Percentiles rank a stretch among this genome's conserved stretches.
phyloP scores from a whole-genome alignment of 306 rosid genomes.

The Sicyos baderoa region DNA sequence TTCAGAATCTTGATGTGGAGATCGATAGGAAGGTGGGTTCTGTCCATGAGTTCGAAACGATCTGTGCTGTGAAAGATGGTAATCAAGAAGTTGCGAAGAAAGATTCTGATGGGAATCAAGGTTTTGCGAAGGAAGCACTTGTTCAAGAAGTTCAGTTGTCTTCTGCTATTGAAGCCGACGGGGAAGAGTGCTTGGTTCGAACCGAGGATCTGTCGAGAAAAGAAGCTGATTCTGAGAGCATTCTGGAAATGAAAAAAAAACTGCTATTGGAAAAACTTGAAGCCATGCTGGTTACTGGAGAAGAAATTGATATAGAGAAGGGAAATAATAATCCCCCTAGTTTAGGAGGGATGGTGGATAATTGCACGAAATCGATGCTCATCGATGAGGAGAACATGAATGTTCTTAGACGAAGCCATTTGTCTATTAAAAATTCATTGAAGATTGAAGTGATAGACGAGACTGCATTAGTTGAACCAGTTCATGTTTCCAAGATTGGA shows the following conservation, averaged over 20 bases:
- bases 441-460: slow-evolving; percentile 70
- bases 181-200: background rate
- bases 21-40: slow-evolving; percentile 6
- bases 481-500: slow-evolving; percentile 17
- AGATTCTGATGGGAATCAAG: slow-evolving; percentile 15
- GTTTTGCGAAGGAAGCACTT: background rate
- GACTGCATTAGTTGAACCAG: slow-evolving; percentile 56
- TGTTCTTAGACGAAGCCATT: slow-evolving; percentile 2
- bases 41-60: slow-evolving; percentile 4
- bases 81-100: background rate
- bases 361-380: background rate
- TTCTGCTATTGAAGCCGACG: slow-evolving; percentile 1
- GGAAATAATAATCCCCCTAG: background rate
- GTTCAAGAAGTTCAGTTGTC: background rate
- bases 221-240: slow-evolving; percentile 20
- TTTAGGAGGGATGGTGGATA: background rate
- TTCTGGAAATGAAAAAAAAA: slow-evolving; percentile 44
- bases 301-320: slow-evolving; percentile 15
- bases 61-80: slow-evolving; percentile 20
- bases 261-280: slow-evolving; percentile 48
- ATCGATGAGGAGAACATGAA: slow-evolving; percentile 1
- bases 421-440: slow-evolving; percentile 21
- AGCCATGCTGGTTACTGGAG: slow-evolving; percentile 35
- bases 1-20: slow-evolving; percentile 8
- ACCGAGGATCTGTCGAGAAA: slow-evolving; percentile 6